phyloP scores from a whole-genome alignment of 345 rosid species.

The Nephelium lappaceum region DNA sequence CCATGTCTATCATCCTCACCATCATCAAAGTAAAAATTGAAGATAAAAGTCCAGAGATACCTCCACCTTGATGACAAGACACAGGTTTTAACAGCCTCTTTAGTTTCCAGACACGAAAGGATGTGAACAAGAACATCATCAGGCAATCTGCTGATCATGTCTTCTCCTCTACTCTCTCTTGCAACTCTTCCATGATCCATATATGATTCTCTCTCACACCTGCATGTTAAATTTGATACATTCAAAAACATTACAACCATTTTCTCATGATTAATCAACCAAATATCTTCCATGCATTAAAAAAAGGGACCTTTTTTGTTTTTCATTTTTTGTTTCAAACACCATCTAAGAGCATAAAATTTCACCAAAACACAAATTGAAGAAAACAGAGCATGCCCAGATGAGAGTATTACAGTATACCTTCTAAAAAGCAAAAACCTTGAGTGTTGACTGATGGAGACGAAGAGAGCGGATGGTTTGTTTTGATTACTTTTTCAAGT shows the following conservation, averaged over 20 bases:
- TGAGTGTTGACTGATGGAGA: not conserved
- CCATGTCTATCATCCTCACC: not conserved
- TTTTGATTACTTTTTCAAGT: too few relatives aligned
- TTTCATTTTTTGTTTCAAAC: too few relatives aligned
- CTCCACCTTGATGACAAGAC: slow-evolving; percentile 22
- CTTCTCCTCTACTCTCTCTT: not conserved
- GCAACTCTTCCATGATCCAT: not conserved
- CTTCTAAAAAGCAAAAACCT: not conserved
- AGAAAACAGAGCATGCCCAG: not conserved
- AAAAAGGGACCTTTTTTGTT: too few relatives aligned
- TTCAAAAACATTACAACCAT: not conserved
- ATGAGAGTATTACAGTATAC: not conserved
- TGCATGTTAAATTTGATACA: not conserved
- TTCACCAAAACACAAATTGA: not conserved
- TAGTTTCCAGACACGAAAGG: slow-evolving; percentile 14
- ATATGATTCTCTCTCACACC: not conserved
- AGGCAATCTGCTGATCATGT: slow-evolving; percentile 6
- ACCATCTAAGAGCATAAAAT: too few relatives aligned
- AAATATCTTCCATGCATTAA: not conserved
- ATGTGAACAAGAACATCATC: slow-evolving; percentile 19
- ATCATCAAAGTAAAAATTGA: not conserved
- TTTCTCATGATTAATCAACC: not conserved
- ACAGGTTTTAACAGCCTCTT: slow-evolving; percentile 5
- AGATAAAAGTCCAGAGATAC: slow-evolving; percentile 1
- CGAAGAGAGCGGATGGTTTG: too few relatives aligned